Conservation (phyloP, 768 basidiomycete genomes). For the Russula sp. region DNA sequence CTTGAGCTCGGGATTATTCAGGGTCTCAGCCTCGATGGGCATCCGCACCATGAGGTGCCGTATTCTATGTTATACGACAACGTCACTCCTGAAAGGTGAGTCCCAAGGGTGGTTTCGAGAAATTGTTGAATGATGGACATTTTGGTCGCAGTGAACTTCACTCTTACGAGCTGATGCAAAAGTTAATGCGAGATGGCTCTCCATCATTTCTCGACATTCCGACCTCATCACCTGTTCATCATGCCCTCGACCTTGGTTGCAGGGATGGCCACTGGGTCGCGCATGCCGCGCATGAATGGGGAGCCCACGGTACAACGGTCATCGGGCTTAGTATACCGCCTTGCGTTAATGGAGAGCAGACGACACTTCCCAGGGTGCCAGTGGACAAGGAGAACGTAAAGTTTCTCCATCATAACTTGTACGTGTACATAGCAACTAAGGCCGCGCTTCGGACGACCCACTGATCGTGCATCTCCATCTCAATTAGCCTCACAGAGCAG, state of each 20-base stretch:
- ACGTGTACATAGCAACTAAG: slow-evolving; percentile 35
- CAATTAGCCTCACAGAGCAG: slow-evolving; percentile 47
- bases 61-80: slow-evolving; percentile 17
- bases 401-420: slow-evolving; percentile 69
- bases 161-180: slow-evolving; percentile 48
- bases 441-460: background rate
- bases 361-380: slow-evolving; percentile 6
- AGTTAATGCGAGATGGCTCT: slow-evolving; percentile 50
- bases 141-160: slow-evolving; percentile 53
- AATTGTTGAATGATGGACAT: slow-evolving; percentile 24
- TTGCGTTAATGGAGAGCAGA: slow-evolving; percentile 29
- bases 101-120: background rate
- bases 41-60: slow-evolving; percentile 16
- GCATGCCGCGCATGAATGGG: slow-evolving; percentile 63
- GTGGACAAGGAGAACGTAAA: slow-evolving; percentile 42
- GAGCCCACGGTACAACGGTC: slow-evolving; percentile 46
- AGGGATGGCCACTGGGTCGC: slow-evolving; percentile 68
- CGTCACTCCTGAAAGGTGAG: slow-evolving; percentile 17
- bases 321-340: slow-evolving; percentile 65
- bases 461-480: slow-evolving; percentile 19
- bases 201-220: slow-evolving; percentile 60
- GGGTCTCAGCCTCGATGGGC: slow-evolving; percentile 11
- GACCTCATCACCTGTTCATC: slow-evolving; percentile 46
- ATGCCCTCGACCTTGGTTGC: slow-evolving; percentile 73
- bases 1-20: slow-evolving; percentile 8